These are phyloP conservation scores for Daldinia sp. DNA, from an alignment of 2,329 filamentous ascomycete species.

Conservation along the genomic window DNA sequence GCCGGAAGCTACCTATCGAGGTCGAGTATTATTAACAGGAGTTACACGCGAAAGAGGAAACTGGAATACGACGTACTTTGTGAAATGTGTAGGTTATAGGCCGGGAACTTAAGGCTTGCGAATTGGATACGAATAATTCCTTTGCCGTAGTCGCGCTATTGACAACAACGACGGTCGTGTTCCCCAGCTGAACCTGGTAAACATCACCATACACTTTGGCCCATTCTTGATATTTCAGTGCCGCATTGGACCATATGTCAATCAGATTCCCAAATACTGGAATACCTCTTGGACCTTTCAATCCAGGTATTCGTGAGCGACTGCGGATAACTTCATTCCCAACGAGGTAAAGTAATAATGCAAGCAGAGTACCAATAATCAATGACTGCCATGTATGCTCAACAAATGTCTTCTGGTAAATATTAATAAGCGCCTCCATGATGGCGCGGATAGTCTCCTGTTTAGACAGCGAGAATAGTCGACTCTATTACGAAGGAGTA, in stretches of 20 bases:
- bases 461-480: background rate
- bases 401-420: background rate
- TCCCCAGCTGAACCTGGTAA: constrained; percentile 74
- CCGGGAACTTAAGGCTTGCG: constrained; percentile 78
- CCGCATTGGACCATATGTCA: constrained; percentile 66
- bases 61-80: constrained; percentile 56
- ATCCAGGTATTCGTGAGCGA: constrained; percentile 40
- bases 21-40: background rate
- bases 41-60: background rate
- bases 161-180: constrained; percentile 76
- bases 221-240: constrained; percentile 60
- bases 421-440: constrained; percentile 31
- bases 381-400: constrained; percentile 11
- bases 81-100: constrained; percentile 85
- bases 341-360: constrained; percentile 34
- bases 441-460: background rate
- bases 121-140: constrained; percentile 79
- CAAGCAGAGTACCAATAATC: constrained; percentile 11
- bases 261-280: constrained; percentile 68
- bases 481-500: background rate
- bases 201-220: constrained; percentile 69
- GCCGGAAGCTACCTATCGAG: constrained; percentile 62
- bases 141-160: constrained; percentile 80
- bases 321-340: constrained; percentile 41
- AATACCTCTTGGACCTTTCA: constrained; percentile 42